Evolutionary conservation across 78 protist species (phyloP), one percentile per base, ranked within the genome.

Genomic region (Dictyostelium discoideum): DNA sequence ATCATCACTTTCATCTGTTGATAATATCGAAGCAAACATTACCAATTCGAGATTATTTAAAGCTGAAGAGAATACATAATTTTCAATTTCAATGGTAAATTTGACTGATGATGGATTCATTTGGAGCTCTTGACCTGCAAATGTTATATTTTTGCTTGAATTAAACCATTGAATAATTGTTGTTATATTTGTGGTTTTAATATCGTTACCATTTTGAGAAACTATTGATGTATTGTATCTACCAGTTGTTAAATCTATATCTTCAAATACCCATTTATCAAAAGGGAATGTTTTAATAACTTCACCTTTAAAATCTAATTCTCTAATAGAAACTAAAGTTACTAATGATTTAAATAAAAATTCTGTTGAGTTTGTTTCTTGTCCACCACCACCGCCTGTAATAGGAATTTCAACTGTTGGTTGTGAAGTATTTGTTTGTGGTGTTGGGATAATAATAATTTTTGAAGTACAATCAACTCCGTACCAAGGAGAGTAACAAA

Each of bases 101-200:
- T 87, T 87, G 4, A 78, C 42, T 37, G 86, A 57, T n/a, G 46
- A 60, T 60, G 93, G 73, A 24, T 26, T 24, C 37, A 87, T 77
- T 11, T 50, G 6, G 16, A 87, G 37, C 0, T 26, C 14, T 37
- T 60, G 65, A 40, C 60, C 72, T 1, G 86, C 93, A 87, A 87
- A 87, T 3, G 3, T 26, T 2, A 87, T 48, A 11, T 7, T 42
- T 14, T 22, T 57, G 3, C 80, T 84, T 24, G 39, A n/a, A 26
- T 18, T 44, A 44, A 79, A 79, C 85, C 85, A 79, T 46, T 79
- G 42, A 46, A 79, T 39, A 46, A 20, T 24, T 11, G 85, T 79
- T 2, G 48, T 42, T 39, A 37, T 46, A 10, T 26, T 42, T 42
- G 39, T 3, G 24, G 18, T 40, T 2, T 16, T 16, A n/a, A 3